These are phyloP conservation scores for Forsythia suspensa DNA, from an alignment of 257 asterid species.

Conservation along the genomic window DNA sequence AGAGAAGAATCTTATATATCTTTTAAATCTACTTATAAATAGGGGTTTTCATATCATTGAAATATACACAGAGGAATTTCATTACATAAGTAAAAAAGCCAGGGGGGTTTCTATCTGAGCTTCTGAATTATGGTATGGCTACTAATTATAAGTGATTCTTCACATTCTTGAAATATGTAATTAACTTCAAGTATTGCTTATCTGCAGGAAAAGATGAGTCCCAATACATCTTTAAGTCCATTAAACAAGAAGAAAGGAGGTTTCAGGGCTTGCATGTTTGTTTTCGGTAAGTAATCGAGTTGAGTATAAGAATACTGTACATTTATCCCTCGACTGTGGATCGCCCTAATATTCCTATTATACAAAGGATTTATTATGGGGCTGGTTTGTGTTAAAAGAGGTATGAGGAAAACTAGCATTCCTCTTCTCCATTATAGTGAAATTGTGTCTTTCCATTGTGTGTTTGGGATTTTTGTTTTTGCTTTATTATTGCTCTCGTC, in stretches of 20 bases:
- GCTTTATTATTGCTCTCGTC: too few species aligned
- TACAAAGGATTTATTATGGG: too few species aligned
- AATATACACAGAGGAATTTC: constrained; percentile 3
- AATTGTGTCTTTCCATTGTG: too few species aligned
- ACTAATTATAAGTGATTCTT: neutral
- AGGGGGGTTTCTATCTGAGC: neutral
- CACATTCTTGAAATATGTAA: neutral
- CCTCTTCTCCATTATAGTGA: too few species aligned
- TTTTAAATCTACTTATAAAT: neutral
- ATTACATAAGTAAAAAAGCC: neutral
- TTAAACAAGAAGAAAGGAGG: constrained; percentile 24
- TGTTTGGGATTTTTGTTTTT: too few species aligned
- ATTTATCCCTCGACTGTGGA: too few species aligned
- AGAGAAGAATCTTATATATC: neutral
- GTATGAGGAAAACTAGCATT: too few species aligned
- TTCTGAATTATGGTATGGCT: constrained; percentile 6
- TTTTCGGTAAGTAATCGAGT: constrained; percentile 20
- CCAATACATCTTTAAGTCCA: neutral
- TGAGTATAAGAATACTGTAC: too few species aligned
- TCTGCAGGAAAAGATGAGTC: constrained; percentile 17
- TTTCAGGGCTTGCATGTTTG: constrained; percentile 35
- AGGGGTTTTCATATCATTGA: constrained; percentile 2
- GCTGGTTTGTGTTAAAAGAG: too few species aligned
- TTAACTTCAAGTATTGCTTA: neutral
- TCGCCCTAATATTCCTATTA: too few species aligned